A percentile compares a stretch with the other conserved stretches of the same genome.
Conservation (phyloP, 345 rosid species). For the Aquilaria sinensis region DNA sequence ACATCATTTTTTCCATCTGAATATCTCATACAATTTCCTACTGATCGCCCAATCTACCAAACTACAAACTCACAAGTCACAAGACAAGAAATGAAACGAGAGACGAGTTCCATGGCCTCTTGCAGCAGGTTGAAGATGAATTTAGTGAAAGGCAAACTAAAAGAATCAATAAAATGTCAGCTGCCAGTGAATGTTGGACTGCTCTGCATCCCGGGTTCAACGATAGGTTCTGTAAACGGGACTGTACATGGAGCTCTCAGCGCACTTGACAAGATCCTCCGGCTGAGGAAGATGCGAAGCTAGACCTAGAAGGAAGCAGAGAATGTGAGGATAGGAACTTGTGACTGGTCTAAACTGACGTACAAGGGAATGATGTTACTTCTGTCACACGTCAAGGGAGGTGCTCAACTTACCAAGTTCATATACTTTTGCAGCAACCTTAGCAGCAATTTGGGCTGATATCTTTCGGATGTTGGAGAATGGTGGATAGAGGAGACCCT, state of each 20-base stretch:
- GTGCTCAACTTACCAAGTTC: slow-evolving; percentile 61
- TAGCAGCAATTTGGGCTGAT: slow-evolving; percentile 85
- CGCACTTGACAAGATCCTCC: slow-evolving; percentile 59
- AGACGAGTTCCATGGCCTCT: no score
- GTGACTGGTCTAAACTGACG: no score
- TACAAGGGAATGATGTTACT: no score
- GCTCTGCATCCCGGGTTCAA: slow-evolving; percentile 21
- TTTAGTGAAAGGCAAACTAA: neutral
- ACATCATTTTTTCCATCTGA: no score
- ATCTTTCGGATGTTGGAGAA: slow-evolving; percentile 82
- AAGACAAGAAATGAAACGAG: neutral
- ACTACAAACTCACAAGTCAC: neutral
- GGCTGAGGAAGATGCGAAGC: slow-evolving; percentile 93
- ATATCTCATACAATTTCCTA: no score
- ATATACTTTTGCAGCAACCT: slow-evolving; percentile 86
- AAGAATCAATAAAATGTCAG: neutral
- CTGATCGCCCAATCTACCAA: no score
- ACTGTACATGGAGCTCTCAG: slow-evolving; percentile 98
- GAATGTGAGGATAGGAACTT: neutral
- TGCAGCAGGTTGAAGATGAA: no score
- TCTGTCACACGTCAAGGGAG: no score
- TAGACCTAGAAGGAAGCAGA: slow-evolving; percentile 41
- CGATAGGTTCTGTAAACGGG: slow-evolving; percentile 79
- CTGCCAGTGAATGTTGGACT: neutral
- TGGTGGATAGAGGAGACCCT: slow-evolving; percentile 90